phyloP scores from a whole-genome alignment of 2,329 filamentous ascomycete species.

The Ascosphaera apis region DNA sequence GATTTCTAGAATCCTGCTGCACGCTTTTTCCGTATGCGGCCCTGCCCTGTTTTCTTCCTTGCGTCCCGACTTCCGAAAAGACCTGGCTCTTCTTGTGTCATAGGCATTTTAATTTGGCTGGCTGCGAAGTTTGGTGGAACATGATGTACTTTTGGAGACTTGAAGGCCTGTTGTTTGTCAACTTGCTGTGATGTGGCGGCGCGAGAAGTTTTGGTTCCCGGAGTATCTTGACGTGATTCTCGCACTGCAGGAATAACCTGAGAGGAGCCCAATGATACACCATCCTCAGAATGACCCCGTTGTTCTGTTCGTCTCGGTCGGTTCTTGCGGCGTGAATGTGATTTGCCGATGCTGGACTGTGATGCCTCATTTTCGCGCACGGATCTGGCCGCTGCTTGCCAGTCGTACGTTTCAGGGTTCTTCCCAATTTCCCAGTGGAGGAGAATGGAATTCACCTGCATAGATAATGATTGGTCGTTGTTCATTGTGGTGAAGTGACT shows the following conservation, averaged over 20 bases:
- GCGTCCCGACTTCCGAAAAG: conserved; percentile 16
- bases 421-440: conserved; percentile 15
- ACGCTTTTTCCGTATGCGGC: conserved; percentile 17
- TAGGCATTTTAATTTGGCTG: conserved; percentile 13
- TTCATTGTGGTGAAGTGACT: conserved; percentile 13
- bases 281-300: not conserved
- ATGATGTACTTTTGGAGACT: not conserved
- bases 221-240: conserved; percentile 5
- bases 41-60: conserved; percentile 10
- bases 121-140: conserved; percentile 15
- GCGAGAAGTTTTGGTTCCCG: not conserved
- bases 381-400: conserved; percentile 10
- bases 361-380: conserved; percentile 4
- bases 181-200: not conserved
- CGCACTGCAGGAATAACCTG: too few species aligned
- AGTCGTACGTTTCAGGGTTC: conserved; percentile 14
- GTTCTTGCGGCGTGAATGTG: not conserved
- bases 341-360: conserved; percentile 1
- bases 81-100: conserved; percentile 20
- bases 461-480: conserved; percentile 6
- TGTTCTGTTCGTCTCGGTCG: conserved; percentile 4
- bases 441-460: conserved; percentile 11
- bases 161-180: not conserved
- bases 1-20: conserved; percentile 20
- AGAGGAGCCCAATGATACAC: not conserved